Evolutionary conservation across 331 rosid genomes (phyloP).

Genomic region (Quercus phellos): DNA sequence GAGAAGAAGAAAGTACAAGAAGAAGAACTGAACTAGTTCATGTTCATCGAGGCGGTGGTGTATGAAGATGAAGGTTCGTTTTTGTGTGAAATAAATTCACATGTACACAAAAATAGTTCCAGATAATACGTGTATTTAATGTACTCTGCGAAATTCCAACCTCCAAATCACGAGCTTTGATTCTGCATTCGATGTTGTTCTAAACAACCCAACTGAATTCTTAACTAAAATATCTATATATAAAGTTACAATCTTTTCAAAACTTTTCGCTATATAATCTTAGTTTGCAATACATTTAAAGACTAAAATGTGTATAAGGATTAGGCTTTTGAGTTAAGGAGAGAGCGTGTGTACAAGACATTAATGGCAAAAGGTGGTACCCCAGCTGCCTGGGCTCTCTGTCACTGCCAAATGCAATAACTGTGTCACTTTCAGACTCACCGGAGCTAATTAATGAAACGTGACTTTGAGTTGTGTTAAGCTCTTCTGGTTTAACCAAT

Average conservation of each 20-base stretch:
- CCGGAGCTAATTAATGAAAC: constrained; percentile 42
- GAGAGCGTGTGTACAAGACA: constrained; percentile 5
- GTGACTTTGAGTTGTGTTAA: background rate
- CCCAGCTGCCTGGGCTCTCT: constrained; percentile 29
- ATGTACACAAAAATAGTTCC: background rate
- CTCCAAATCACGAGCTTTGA: constrained; percentile 31
- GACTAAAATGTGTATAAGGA: background rate
- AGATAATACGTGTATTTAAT: background rate
- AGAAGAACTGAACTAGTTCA: background rate
- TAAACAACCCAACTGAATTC: constrained; percentile 7
- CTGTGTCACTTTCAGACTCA: constrained; percentile 28
- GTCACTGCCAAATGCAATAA: background rate
- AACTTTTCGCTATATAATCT: too few species aligned
- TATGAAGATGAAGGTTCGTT: constrained; percentile 16
- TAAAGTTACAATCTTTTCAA: too few species aligned
- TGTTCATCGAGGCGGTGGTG: constrained; percentile 13
- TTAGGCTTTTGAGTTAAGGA: constrained; percentile 8
- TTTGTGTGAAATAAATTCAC: background rate
- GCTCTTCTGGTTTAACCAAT: too few species aligned
- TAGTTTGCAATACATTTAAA: too few species aligned
- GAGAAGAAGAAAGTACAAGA: background rate
- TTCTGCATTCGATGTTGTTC: constrained; percentile 22
- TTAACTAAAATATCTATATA: background rate
- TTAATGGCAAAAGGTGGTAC: constrained; percentile 29
- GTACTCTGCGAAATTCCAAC: constrained; percentile 19